A percentile compares a stretch with the other conserved stretches of the same genome.
phyloP scores from a whole-genome alignment of 352 stramenopile species.

The Globisporangium splendens region DNA sequence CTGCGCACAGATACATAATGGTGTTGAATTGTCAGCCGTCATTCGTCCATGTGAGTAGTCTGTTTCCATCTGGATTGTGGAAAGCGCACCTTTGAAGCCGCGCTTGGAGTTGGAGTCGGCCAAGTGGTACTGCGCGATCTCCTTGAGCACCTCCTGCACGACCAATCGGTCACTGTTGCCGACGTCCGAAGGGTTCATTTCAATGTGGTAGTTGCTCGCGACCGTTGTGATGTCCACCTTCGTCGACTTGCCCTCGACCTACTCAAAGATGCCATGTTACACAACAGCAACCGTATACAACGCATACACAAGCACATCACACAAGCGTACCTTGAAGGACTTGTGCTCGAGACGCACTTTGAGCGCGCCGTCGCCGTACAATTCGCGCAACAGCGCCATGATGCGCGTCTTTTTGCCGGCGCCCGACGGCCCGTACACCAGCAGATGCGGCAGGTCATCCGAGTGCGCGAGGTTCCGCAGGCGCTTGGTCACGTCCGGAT shows the following conservation, averaged over 20 bases:
- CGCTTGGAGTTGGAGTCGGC: conserved; percentile 72
- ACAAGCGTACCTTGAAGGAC: conserved; percentile 84
- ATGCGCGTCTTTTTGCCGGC: conserved; percentile 99
- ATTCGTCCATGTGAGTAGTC: neutral
- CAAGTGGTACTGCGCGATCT: conserved; percentile 95
- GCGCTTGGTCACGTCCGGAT: conserved; percentile 91
- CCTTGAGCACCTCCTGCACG: conserved; percentile 99
- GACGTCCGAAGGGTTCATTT: conserved; percentile 98
- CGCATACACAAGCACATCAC: too few species aligned
- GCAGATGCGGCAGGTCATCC: conserved; percentile 93
- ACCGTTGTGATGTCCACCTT: conserved; percentile 98
- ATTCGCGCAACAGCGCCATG: conserved; percentile 91
- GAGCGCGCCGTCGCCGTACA: conserved; percentile 95
- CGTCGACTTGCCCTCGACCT: conserved; percentile 67
- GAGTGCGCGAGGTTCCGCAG: conserved; percentile 72
- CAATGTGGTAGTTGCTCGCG: conserved; percentile 98
- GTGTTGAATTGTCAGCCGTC: conserved; percentile 14
- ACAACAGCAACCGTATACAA: too few species aligned
- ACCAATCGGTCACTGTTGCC: conserved; percentile 96
- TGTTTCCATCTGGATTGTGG: too few species aligned
- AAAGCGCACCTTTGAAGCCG: conserved; percentile 53
- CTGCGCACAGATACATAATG: conserved; percentile 19
- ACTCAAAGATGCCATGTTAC: neutral
- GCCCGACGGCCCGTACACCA: conserved; percentile 98
- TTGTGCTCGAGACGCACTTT: conserved; percentile 88